phyloP scores from a whole-genome alignment of 2,329 filamentous ascomycete species.

The Aspergillus sergii region DNA sequence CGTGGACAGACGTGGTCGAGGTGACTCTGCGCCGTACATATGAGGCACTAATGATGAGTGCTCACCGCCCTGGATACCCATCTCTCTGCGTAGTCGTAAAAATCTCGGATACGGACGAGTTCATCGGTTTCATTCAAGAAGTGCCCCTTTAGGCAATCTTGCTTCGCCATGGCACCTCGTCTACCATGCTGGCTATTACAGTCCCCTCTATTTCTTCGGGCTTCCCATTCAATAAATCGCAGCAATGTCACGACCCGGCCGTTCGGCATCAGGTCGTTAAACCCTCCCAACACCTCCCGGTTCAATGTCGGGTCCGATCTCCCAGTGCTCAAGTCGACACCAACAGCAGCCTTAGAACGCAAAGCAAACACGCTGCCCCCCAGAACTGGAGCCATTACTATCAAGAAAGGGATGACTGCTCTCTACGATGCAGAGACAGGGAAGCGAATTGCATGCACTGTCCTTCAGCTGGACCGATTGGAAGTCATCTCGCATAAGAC shows the following conservation, averaged over 20 bases:
- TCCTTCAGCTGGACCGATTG: conserved; percentile 89
- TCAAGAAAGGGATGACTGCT: conserved; percentile 96
- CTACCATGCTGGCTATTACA: conserved; percentile 35
- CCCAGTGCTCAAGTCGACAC: conserved; percentile 57
- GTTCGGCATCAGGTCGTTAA: conserved; percentile 61
- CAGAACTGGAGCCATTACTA: conserved; percentile 79
- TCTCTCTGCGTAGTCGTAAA: background rate
- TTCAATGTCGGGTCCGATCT: conserved; percentile 57
- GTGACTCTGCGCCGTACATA: background rate
- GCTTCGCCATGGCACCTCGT: conserved; percentile 37
- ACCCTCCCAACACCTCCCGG: conserved; percentile 53
- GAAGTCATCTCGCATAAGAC: conserved; percentile 90
- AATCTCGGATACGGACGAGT: background rate
- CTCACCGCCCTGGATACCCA: background rate
- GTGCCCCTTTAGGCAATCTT: conserved; percentile 6
- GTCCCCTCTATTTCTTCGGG: conserved; percentile 30
- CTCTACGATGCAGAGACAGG: conserved; percentile 78
- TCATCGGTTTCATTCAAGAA: conserved; percentile 1
- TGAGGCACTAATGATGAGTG: background rate
- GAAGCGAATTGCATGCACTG: conserved; percentile 79
- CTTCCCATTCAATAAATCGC: conserved; percentile 26
- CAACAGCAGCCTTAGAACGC: conserved; percentile 61
- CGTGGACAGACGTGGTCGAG: background rate
- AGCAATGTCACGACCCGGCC: conserved; percentile 34
- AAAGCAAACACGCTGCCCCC: conserved; percentile 61